A percentile compares a stretch with the other conserved stretches of the same genome.
Evolutionary conservation across 768 basidiomycete genomes (phyloP).

Genomic region (Phylloporus rhodoxanthus): DNA sequence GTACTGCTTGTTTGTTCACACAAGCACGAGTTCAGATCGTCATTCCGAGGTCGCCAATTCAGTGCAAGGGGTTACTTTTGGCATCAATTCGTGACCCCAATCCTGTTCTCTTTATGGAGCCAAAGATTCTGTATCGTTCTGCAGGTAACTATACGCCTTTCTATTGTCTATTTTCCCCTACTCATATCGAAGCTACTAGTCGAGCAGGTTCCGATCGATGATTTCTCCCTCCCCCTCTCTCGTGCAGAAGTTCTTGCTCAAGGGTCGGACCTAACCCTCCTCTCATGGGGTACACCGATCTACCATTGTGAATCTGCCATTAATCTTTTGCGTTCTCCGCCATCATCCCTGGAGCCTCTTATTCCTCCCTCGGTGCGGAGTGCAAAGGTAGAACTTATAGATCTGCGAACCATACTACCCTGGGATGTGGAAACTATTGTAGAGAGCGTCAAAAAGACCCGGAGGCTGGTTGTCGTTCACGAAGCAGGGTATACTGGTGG

Average conservation of each 20-base stretch:
- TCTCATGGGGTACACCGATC: constrained; percentile 91
- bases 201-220: constrained; percentile 89
- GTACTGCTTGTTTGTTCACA: background rate
- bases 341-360: constrained; percentile 52
- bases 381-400: constrained; percentile 83
- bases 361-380: constrained; percentile 60
- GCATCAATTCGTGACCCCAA: constrained; percentile 88
- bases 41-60: constrained; percentile 90
- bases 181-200: constrained; percentile 37
- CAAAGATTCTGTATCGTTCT: constrained; percentile 88
- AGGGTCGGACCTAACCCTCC: constrained; percentile 81
- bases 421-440: constrained; percentile 80
- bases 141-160: constrained; percentile 42
- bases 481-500: constrained; percentile 87
- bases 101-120: constrained; percentile 94
- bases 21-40: constrained; percentile 43
- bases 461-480: constrained; percentile 83
- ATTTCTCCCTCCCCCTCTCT: constrained; percentile 78
- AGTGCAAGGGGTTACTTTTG: constrained; percentile 90
- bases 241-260: constrained; percentile 68
- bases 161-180: background rate
- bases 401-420: constrained; percentile 82
- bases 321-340: constrained; percentile 63
- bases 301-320: constrained; percentile 87
- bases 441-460: constrained; percentile 80